Evolutionary conservation across 192 early-diverging fungal species (phyloP), one percentile per base, ranked within the genome.

Genomic region (Coemansia sp.): DNA sequence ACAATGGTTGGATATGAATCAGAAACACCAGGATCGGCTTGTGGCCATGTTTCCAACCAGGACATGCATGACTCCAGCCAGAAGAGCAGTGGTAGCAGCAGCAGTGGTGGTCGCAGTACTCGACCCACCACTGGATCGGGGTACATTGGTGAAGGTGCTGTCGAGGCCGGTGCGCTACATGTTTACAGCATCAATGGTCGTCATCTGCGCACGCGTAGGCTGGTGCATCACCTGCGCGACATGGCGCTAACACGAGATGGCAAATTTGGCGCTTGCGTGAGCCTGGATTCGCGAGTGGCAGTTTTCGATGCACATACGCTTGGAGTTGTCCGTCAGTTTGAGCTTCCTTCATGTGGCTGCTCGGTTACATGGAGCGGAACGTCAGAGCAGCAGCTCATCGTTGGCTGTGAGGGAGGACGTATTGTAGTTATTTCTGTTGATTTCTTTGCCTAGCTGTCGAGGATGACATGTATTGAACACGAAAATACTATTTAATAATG

Each of bases 121-220:
- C 52, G 3, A 9, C 19, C 14, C 38, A 19, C 47, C 17, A 7
- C 47, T 19, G 47, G n/a, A n/a, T 49, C 47, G n/a, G 55, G 56
- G 8, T 49, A 58, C 19, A 57, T 65, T 25, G 66, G 54, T 47
- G 53, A 65, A 29, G 66, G 58, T 14, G 67, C 54, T 22, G 69
- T 41, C 1, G 74, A 76, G 38, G 65, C 52, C 11, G 75, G 62
- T 2, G 75, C 75, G 9, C 47, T 77, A 17, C 75, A 77, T n/a
- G 69, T 77, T 6, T 77, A 72, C 49, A 57, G 50, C 11, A 45
- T 72, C 59, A 77, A 77, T 50, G 75, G 75, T 2, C 65, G 75
- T 24, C 75, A 72, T 29, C 49, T 77, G 62, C 75, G 69, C 58
- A 77, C 75, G 14, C 75, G 75, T 53, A 77, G 65, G 58, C 69